Evolutionary conservation across 2,329 filamentous ascomycete species (phyloP).

Genomic region (Hirsutella rhossiliensis): DNA sequence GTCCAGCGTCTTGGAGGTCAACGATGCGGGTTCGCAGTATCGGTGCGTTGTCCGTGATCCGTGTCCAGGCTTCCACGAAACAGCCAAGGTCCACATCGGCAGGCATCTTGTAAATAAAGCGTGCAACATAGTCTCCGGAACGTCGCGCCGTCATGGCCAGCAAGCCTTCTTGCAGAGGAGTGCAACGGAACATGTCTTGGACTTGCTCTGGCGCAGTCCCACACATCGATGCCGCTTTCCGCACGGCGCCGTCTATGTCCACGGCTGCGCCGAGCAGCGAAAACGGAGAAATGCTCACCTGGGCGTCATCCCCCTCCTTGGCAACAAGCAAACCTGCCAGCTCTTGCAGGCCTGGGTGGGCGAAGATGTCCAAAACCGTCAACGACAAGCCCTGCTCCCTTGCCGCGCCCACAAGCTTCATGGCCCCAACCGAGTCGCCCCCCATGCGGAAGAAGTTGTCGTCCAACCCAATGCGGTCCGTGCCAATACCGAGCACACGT

Average conservation of each 20-base stretch:
- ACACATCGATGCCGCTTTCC: slow-evolving; percentile 5
- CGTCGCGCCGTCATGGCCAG: slow-evolving; percentile 6
- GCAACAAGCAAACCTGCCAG: not conserved
- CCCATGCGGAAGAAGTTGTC: slow-evolving; percentile 12
- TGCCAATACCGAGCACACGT: slow-evolving; percentile 13
- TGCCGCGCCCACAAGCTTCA: slow-evolving; percentile 23
- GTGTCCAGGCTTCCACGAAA: slow-evolving; percentile 6
- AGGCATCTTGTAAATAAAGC: slow-evolving; percentile 5
- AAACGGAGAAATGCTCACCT: not conserved
- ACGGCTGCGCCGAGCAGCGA: not conserved
- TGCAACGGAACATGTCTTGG: slow-evolving; percentile 9
- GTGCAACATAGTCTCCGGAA: slow-evolving; percentile 6
- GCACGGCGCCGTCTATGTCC: not conserved
- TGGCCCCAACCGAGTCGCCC: slow-evolving; percentile 26
- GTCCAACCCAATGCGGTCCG: slow-evolving; percentile 3
- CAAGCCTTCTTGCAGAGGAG: slow-evolving; percentile 10
- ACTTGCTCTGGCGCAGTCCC: slow-evolving; percentile 2
- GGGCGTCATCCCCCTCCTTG: not conserved
- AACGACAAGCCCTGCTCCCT: slow-evolving; percentile 10
- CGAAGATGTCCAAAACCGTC: slow-evolving; percentile 6
- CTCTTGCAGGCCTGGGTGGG: slow-evolving; percentile 3
- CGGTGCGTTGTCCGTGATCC: slow-evolving; percentile 3
- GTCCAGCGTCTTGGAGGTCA: slow-evolving; percentile 2
- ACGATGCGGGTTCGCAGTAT: slow-evolving; percentile 7
- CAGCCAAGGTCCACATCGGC: slow-evolving; percentile 2